Conservation (phyloP, 2,329 filamentous ascomycete genomes). For the Penicillium verrucosum region DNA sequence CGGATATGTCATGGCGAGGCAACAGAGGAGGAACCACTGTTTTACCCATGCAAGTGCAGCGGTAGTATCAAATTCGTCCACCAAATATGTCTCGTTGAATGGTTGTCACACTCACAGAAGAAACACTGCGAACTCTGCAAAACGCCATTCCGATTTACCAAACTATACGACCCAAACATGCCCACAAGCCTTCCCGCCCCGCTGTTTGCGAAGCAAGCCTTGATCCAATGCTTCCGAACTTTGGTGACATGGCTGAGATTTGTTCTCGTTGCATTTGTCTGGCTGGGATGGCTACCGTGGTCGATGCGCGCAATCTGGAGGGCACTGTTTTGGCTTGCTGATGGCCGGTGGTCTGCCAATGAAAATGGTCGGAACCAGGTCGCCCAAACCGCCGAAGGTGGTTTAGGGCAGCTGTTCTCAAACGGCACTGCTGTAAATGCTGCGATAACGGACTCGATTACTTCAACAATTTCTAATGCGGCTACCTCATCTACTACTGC, state of each 20-base stretch:
- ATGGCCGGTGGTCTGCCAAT: conserved; percentile 61
- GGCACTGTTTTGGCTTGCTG: conserved; percentile 89
- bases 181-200: conserved; percentile 74
- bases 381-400: conserved; percentile 15
- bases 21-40: conserved; percentile 77
- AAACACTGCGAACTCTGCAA: conserved; percentile 99
- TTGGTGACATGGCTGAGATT: conserved; percentile 75
- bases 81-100: conserved; percentile 97
- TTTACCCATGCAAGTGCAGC: conserved; percentile 98
- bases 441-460: conserved; percentile 20
- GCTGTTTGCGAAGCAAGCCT: conserved; percentile 76
- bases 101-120: conserved; percentile 97
- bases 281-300: conserved; percentile 85
- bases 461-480: conserved; percentile 25
- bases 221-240: conserved; percentile 68
- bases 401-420: conserved; percentile 22
- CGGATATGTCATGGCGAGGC: conserved; percentile 93
- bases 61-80: conserved; percentile 98
- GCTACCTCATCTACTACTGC: conserved; percentile 23
- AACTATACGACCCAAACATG: conserved; percentile 94
- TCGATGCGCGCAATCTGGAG: conserved; percentile 90
- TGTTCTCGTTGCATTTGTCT: conserved; percentile 75
- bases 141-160: conserved; percentile 96
- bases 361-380: conserved; percentile 23
- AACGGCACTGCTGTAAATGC: conserved; percentile 27